Conservation (phyloP, 2,329 filamentous ascomycete species). For the Penicillium brevicompactum region DNA sequence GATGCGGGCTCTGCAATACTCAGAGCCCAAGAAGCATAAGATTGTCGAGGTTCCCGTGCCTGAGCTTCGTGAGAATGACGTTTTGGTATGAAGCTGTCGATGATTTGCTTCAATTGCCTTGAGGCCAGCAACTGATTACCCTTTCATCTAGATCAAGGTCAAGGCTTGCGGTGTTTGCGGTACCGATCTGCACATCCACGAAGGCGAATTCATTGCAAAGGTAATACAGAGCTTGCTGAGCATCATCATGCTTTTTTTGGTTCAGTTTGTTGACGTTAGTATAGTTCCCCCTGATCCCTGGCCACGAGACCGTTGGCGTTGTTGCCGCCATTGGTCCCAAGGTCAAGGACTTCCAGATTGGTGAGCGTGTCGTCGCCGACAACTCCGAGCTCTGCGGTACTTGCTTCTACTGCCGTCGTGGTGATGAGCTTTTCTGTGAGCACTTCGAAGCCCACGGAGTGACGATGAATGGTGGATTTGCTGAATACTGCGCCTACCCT, state of each 20-base stretch:
- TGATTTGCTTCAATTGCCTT: background rate
- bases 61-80: constrained; percentile 17
- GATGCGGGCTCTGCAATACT: constrained; percentile 19
- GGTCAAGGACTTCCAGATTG: constrained; percentile 61
- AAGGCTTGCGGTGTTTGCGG: constrained; percentile 67
- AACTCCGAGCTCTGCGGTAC: constrained; percentile 65
- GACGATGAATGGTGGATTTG: constrained; percentile 68
- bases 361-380: constrained; percentile 63
- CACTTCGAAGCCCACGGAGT: constrained; percentile 65
- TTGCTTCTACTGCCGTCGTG: constrained; percentile 72
- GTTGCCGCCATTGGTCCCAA: constrained; percentile 62
- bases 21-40: constrained; percentile 12
- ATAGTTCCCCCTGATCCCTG: constrained; percentile 66
- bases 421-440: constrained; percentile 68
- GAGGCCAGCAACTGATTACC: background rate
- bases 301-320: constrained; percentile 68
- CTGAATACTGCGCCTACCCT: constrained; percentile 65
- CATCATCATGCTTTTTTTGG: no score
- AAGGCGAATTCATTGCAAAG: constrained; percentile 66
- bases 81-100: constrained; percentile 10
- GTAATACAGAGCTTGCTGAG: constrained; percentile 28
- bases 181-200: constrained; percentile 58
- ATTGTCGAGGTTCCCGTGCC: constrained; percentile 18
- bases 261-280: background rate
- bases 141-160: constrained; percentile 51